Percentiles rank a stretch among this genome's conserved stretches.
phyloP scores from a whole-genome alignment of 768 basidiomycete species.

The Strobilomyces confusus region DNA sequence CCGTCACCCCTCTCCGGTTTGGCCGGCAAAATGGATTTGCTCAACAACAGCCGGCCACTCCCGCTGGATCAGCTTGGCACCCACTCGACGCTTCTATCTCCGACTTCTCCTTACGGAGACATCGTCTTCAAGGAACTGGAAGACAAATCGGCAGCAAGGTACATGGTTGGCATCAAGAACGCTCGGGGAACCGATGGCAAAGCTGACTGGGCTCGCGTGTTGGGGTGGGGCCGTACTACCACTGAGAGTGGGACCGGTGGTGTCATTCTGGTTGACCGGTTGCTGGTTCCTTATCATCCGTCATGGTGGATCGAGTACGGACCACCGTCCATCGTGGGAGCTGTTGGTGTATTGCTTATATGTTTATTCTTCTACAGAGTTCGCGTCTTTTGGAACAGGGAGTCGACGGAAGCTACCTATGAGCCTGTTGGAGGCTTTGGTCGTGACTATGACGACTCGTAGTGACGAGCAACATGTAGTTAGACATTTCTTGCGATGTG shows the following conservation, averaged over 20 bases:
- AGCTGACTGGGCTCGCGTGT: constrained; percentile 60
- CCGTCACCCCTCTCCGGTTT: constrained; percentile 19
- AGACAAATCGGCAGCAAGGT: constrained; percentile 38
- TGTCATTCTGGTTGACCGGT: constrained; percentile 80
- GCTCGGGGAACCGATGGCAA: constrained; percentile 62
- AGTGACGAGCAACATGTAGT: constrained; percentile 15
- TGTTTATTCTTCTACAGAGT: constrained; percentile 72
- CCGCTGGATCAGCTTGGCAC: constrained; percentile 64
- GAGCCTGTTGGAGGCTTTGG: constrained; percentile 85
- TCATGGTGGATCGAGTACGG: constrained; percentile 82
- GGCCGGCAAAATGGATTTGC: constrained; percentile 29
- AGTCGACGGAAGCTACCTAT: constrained; percentile 82
- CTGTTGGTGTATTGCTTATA: constrained; percentile 56
- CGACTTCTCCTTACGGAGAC: constrained; percentile 68
- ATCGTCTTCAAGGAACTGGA: constrained; percentile 65
- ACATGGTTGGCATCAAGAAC: constrained; percentile 71
- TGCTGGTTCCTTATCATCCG: constrained; percentile 83
- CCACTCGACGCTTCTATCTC: constrained; percentile 76
- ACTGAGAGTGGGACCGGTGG: constrained; percentile 74
- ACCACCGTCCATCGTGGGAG: constrained; percentile 58
- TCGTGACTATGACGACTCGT: constrained; percentile 43
- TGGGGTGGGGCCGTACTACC: constrained; percentile 75
- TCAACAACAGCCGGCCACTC: constrained; percentile 72
- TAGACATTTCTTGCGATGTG: constrained; percentile 18
- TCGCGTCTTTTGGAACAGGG: constrained; percentile 63